Evolutionary conservation across 306 rosid genomes (phyloP), one percentile per base, ranked within the genome.

Genomic region (Cicer bijugum): DNA sequence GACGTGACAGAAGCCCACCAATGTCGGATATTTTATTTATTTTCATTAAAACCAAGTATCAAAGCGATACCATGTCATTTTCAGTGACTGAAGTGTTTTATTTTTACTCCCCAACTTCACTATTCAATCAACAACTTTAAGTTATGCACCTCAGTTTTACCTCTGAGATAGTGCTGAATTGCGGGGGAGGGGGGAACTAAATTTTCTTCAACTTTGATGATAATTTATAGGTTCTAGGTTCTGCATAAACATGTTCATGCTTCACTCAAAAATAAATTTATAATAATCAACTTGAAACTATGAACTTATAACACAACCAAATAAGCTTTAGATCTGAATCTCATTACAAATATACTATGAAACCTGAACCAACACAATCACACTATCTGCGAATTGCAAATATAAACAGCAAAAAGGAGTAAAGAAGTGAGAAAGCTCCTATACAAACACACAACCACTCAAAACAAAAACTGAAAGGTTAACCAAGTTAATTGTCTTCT

Each of bases 401-500:
- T 85, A 88, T 83, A 74, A 86, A 89, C 89, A 66, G 89, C 78
- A 69, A 80, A 81, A 68, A 60, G 56, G 51, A 51, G 64, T 15
- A 66, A 74, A 56, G 62, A 56, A 77, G 67, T 71, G 52, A 47
- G 72, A 78, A 82, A 75, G 84, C 89, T 83, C 90, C 97, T 91
- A 87, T 95, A 91, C 97, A 87, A 83, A 80, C 93, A 87, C 92
- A 87, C 96, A 81, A 80, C 83, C 91, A 91, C 91, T 80, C 89
- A 65, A 74, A 62, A 83, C 68, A 82, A 84, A 81, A 85, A 85
- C 86, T 87, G 79, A 85, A 82, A 81, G 38, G 90, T 91, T 88
- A 92, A 96, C 86, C 86, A 78, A 86, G 95, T 89, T 89, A 88
- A 85, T 81, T 83, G 84, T 84, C 82, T 84, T 77, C 88, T 78